phyloP scores from a whole-genome alignment of 768 basidiomycete genomes.

The Lanmaoa rubissima region DNA sequence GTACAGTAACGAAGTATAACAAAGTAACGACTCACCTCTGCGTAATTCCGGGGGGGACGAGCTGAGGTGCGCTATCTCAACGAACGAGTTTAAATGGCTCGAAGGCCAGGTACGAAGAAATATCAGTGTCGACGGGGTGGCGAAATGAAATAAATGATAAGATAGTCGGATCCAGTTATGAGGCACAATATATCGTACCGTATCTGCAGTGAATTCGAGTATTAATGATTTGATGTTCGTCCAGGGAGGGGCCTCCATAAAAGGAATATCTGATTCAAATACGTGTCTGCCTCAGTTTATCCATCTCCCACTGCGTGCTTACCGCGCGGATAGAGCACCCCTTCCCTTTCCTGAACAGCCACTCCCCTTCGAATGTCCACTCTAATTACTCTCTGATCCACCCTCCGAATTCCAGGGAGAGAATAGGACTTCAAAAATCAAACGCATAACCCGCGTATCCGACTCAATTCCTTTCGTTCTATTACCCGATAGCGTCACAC shows the following conservation, averaged over 20 bases:
- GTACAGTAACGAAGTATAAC: no score
- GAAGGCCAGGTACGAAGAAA: no score
- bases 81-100: no score
- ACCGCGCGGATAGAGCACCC: neutral
- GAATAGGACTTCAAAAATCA: neutral
- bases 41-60: no score
- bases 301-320: neutral
- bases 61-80: no score
- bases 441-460: neutral
- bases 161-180: no score
- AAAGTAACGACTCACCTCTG: no score
- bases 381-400: neutral
- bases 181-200: no score
- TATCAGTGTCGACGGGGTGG: no score
- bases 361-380: neutral
- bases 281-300: neutral
- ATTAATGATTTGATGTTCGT: neutral
- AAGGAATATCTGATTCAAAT: constrained; percentile 5
- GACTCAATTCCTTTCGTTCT: neutral
- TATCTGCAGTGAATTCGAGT: no score
- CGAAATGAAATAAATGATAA: no score
- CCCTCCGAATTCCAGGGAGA: neutral
- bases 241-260: constrained; percentile 8
- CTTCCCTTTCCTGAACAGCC: neutral
- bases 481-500: neutral